Conservation (phyloP, 2,329 filamentous ascomycete genomes). For the Penicillium sp. region DNA sequence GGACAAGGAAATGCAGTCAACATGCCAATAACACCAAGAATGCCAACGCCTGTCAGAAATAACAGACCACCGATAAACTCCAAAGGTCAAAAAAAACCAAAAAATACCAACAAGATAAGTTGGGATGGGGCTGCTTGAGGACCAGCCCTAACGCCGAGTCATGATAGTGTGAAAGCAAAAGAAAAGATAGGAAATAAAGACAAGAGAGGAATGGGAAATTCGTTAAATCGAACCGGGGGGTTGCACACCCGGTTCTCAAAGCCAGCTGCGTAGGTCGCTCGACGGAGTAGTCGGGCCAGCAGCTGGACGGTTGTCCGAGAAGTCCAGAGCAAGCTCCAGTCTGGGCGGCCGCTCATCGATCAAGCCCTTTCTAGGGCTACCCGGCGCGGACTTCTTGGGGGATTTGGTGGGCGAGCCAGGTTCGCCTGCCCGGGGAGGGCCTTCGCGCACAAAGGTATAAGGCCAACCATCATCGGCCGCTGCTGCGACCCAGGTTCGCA, state of each 20-base stretch:
- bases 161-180: conserved; percentile 22
- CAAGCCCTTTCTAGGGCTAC: conserved; percentile 46
- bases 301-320: conserved; percentile 23
- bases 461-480: conserved; percentile 87
- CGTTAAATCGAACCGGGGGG: conserved; percentile 1
- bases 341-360: conserved; percentile 56
- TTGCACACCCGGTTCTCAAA: conserved; percentile 25
- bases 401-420: conserved; percentile 45
- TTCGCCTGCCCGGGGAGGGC: conserved; percentile 41
- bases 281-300: conserved; percentile 24
- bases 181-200: conserved; percentile 14
- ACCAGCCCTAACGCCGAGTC: conserved; percentile 22
- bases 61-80: conserved; percentile 13
- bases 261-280: conserved; percentile 38
- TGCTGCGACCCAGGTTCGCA: conserved; percentile 87
- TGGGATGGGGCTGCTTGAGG: conserved; percentile 2
- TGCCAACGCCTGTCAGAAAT: conserved; percentile 21
- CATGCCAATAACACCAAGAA: conserved; percentile 21
- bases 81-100: conserved; percentile 10
- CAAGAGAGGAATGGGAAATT: conserved; percentile 14
- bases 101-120: conserved; percentile 10
- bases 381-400: conserved; percentile 43
- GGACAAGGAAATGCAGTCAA: conserved; percentile 14
- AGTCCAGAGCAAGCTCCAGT: conserved; percentile 51
- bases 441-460: conserved; percentile 68